Percentiles rank a stretch among this genome's conserved stretches.
Evolutionary conservation across 2,329 filamentous ascomycete genomes (phyloP).

Genomic region (Triangularia setosa): DNA sequence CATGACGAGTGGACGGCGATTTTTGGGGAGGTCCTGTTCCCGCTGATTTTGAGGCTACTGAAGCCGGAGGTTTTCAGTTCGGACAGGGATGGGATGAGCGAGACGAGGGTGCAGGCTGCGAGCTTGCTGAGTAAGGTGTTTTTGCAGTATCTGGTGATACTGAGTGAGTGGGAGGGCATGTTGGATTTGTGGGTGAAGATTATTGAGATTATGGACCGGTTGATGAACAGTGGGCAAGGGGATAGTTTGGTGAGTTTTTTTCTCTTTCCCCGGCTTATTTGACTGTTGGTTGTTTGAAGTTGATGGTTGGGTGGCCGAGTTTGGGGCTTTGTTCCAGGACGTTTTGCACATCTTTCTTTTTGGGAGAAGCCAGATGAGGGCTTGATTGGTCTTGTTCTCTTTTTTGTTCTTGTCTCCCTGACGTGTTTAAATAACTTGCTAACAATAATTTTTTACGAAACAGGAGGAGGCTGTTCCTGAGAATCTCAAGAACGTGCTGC

Average conservation of each 20-base stretch:
- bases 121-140: conserved; percentile 94
- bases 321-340: no score
- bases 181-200: conserved; percentile 89
- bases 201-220: conserved; percentile 87
- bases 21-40: conserved; percentile 90
- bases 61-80: conserved; percentile 94
- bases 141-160: conserved; percentile 81
- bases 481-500: conserved; percentile 89
- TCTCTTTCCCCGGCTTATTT: no score
- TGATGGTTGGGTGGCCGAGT: no score
- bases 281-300: no score
- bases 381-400: no score
- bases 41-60: conserved; percentile 77
- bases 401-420: no score
- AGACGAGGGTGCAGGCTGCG: conserved; percentile 87
- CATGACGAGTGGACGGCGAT: conserved; percentile 94
- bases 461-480: conserved; percentile 94
- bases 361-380: no score
- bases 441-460: conserved; percentile 1
- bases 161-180: conserved; percentile 85
- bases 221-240: conserved; percentile 93
- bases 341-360: no score
- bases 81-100: conserved; percentile 89
- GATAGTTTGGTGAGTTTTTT: conserved; percentile 69
- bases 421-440: no score